Percentiles rank a stretch among this genome's conserved stretches.
phyloP scores from a whole-genome alignment of 331 rosid genomes.

The Spiraea crenata region DNA sequence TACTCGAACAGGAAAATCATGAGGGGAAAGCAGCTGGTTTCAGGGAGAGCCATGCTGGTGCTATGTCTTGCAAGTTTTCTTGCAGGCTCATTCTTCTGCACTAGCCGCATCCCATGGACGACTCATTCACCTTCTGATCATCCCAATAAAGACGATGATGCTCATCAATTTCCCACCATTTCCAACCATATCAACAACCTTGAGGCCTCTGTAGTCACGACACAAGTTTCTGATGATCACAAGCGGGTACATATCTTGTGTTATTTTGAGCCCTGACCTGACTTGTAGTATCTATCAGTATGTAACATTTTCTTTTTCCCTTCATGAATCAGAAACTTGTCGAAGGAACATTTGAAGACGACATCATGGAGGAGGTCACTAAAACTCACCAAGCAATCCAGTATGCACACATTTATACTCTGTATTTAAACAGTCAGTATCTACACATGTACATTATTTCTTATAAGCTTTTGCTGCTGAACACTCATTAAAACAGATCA shows the following conservation, averaged over 20 bases:
- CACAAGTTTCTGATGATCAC: constrained; percentile 40
- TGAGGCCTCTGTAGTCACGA: neutral
- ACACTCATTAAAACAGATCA: constrained; percentile 37
- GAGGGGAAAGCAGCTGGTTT: constrained; percentile 52
- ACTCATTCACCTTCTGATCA: constrained; percentile 28
- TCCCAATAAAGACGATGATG: constrained; percentile 7
- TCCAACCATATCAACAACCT: neutral
- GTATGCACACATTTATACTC: constrained; percentile 21
- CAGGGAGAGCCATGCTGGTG: constrained; percentile 49
- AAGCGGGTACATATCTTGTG: constrained; percentile 32
- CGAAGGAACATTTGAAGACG: constrained; percentile 54
- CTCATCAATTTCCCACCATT: constrained; percentile 15
- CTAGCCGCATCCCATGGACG: constrained; percentile 54
- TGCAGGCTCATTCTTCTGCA: constrained; percentile 60
- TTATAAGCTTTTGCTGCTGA: neutral
- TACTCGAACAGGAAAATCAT: constrained; percentile 21
- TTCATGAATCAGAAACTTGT: constrained; percentile 51
- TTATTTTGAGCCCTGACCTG: neutral
- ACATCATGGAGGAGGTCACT: constrained; percentile 62
- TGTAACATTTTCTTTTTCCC: neutral
- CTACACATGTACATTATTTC: neutral
- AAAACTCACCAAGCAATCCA: constrained; percentile 81
- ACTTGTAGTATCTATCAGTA: neutral
- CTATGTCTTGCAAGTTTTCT: constrained; percentile 66
- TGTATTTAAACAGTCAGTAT: neutral